Evolutionary conservation across 2,329 filamentous ascomycete genomes (phyloP), one percentile per base, ranked within the genome.

Genomic region (Neonectria hederae): DNA sequence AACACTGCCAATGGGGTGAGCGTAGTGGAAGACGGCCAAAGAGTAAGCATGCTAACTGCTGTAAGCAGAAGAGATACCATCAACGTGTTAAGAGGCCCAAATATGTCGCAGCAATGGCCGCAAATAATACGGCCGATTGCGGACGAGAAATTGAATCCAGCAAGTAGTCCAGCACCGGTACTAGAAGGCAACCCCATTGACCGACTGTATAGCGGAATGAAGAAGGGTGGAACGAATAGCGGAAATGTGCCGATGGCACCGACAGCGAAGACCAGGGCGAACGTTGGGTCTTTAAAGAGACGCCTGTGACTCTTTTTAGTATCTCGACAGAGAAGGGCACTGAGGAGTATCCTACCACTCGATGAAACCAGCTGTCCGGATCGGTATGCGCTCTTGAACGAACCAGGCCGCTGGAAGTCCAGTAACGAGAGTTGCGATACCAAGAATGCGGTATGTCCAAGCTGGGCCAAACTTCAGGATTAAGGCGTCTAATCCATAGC

Each of bases 81-180:
- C 0, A 89, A 79, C 2, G 84, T 83, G 63, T 90, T 89, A 22
- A 89, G 71, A 0, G 87, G 78, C 0, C 87, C 88, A 0, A 89
- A 71, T 1, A 68, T 74, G 70, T 90, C 87, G 64, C 84, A 86
- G 2, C 83, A 73, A 22, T 86, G 77, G 1, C 88, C 88, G 42
- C 83, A 85, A 3, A 80, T 62, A 11, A 90, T 79, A 7, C 88
- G 80, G 0, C 88, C 88, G 5, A 88, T 71, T 0, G 87, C 87
- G 0, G 87, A 89, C 0, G 86, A 82, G 24, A 88, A 83, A 73
- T 87, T 89, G 78, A 89, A 90, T 1, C 82, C 87, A 0, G 88
- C 88, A 0, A 90, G 80, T 0, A 90, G 77, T 11, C 79, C 86
- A 0, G 88, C 87, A 0, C 87, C 88, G 0, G 81, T 82, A 8